phyloP scores from a whole-genome alignment of 2,329 filamentous ascomycete genomes.

The Epichloe baconii region DNA sequence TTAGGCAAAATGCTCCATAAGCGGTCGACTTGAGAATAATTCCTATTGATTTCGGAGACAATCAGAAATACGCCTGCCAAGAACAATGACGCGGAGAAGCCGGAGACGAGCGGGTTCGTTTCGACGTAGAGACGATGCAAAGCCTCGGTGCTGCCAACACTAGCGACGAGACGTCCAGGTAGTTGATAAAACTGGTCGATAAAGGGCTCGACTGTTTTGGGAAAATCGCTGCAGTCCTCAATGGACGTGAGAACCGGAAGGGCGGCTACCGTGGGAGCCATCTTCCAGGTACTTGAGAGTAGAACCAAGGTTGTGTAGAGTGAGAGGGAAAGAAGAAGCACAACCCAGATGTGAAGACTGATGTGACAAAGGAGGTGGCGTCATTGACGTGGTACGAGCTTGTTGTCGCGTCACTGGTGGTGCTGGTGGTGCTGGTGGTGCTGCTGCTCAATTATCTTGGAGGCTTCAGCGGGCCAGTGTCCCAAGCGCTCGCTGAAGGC shows the following conservation, averaged over 20 bases:
- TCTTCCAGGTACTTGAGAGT: neutral
- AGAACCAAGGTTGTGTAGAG: neutral
- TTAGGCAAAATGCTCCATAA: slow-evolving; percentile 84
- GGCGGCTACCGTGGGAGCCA: slow-evolving; percentile 36
- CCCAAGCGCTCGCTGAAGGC: no score
- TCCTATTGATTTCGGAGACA: slow-evolving; percentile 72
- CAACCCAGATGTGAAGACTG: no score
- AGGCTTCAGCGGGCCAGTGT: no score
- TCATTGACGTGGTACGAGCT: no score
- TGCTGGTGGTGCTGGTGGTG: no score
- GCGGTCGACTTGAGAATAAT: slow-evolving; percentile 95
- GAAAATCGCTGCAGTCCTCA: slow-evolving; percentile 64
- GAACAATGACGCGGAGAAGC: slow-evolving; percentile 56
- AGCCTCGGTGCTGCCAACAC: slow-evolving; percentile 44
- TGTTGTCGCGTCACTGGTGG: no score
- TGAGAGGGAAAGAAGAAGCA: no score
- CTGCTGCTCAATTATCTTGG: no score
- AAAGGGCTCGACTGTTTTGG: slow-evolving; percentile 62
- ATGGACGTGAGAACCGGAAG: slow-evolving; percentile 59
- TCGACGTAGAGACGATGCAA: slow-evolving; percentile 62
- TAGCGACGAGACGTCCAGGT: slow-evolving; percentile 49
- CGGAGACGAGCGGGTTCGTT: slow-evolving; percentile 76
- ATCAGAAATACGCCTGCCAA: slow-evolving; percentile 62
- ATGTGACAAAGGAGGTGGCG: no score
- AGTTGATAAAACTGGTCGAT: slow-evolving; percentile 56